These are phyloP conservation scores for Suhomyces bokatorum DNA, from an alignment of 1,139 yeast species.

Conservation along the genomic window DNA sequence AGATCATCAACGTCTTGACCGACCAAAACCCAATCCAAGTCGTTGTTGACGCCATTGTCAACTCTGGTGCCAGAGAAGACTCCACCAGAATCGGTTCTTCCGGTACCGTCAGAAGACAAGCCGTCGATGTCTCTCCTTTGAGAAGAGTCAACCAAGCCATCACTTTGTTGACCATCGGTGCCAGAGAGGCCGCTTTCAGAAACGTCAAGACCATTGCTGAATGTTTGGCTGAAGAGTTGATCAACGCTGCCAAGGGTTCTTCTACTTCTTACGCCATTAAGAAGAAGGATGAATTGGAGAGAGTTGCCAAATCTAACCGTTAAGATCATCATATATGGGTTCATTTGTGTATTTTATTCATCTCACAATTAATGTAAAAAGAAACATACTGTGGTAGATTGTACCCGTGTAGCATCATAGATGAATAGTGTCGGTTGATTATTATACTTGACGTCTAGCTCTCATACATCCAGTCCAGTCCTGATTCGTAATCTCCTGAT, in stretches of 20 bases:
- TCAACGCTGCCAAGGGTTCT: constrained; percentile 99
- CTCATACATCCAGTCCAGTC: too few relatives aligned
- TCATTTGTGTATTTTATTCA: constrained; percentile 23
- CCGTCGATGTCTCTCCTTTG: constrained; percentile 99
- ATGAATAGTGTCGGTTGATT: too few relatives aligned
- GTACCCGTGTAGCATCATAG: too few relatives aligned
- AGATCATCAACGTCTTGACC: constrained; percentile 95
- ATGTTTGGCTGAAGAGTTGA: constrained; percentile 99
- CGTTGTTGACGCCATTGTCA: constrained; percentile 97
- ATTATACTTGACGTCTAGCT: too few relatives aligned
- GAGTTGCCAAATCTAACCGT: constrained; percentile 99
- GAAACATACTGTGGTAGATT: constrained; percentile 4
- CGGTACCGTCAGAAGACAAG: constrained; percentile 99
- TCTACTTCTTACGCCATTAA: constrained; percentile 99
- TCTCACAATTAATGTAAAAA: constrained; percentile 20
- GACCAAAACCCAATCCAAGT: constrained; percentile 99
- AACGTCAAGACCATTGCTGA: constrained; percentile 99
- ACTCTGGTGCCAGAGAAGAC: constrained; percentile 99
- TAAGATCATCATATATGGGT: constrained; percentile 43
- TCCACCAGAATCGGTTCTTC: constrained; percentile 99
- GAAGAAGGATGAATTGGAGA: constrained; percentile 99
- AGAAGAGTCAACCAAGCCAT: constrained; percentile 99
- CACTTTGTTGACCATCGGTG: constrained; percentile 97
- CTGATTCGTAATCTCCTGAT: too few relatives aligned
- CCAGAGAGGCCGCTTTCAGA: constrained; percentile 99